A percentile compares a stretch with the other conserved stretches of the same genome.
Conservation (phyloP, 371 early-diverging fungal species). For the Mucor racemosus region DNA sequence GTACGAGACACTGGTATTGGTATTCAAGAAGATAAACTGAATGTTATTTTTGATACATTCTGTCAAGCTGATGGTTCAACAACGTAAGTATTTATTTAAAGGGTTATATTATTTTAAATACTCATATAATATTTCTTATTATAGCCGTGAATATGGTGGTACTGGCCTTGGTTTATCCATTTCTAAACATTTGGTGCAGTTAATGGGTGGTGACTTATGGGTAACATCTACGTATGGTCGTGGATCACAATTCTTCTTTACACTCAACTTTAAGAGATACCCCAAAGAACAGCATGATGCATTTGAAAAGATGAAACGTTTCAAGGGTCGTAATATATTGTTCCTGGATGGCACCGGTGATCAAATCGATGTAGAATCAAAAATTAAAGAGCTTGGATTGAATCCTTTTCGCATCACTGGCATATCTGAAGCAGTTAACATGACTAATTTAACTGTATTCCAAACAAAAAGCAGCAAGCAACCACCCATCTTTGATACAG, state of each 20-base stretch:
- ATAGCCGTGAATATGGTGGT: slow-evolving; percentile 80
- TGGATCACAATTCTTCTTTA: slow-evolving; percentile 80
- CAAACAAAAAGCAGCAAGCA: slow-evolving; percentile 28
- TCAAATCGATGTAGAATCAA: slow-evolving; percentile 33
- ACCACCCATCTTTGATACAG: slow-evolving; percentile 56
- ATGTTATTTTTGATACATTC: slow-evolving; percentile 82
- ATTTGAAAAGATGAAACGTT: slow-evolving; percentile 49
- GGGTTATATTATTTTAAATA: background rate
- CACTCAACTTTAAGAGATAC: slow-evolving; percentile 50
- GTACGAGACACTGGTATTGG: slow-evolving; percentile 89
- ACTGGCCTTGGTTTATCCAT: slow-evolving; percentile 88
- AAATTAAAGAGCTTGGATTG: slow-evolving; percentile 44
- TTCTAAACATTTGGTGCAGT: slow-evolving; percentile 70
- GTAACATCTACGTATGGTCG: slow-evolving; percentile 71
- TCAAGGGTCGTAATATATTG: slow-evolving; percentile 52
- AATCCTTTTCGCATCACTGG: slow-evolving; percentile 45
- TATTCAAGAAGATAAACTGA: slow-evolving; percentile 73
- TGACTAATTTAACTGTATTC: slow-evolving; percentile 36
- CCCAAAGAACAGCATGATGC: slow-evolving; percentile 19
- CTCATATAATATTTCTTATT: background rate
- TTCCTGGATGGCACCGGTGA: slow-evolving; percentile 56
- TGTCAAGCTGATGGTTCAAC: slow-evolving; percentile 84
- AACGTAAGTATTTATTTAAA: slow-evolving; percentile 47
- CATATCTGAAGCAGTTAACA: slow-evolving; percentile 49
- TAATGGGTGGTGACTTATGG: slow-evolving; percentile 84